Evolutionary conservation across 768 basidiomycete genomes (phyloP).

Genomic region (Podaxis pistillaris): DNA sequence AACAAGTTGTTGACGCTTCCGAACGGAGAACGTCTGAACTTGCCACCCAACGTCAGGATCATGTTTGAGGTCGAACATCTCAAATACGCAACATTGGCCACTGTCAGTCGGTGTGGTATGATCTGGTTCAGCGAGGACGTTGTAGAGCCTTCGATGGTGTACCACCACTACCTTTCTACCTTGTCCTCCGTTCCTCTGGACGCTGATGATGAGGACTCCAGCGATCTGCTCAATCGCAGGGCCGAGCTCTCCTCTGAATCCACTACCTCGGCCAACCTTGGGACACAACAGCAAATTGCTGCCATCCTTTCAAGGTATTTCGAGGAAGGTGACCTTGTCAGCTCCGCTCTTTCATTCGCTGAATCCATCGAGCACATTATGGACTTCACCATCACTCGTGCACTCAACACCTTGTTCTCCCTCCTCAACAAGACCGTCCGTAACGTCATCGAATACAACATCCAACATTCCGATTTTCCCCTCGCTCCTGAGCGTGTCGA

Average conservation of each 20-base stretch:
- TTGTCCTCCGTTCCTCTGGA: constrained; percentile 76
- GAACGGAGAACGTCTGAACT: constrained; percentile 95
- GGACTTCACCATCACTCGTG: constrained; percentile 93
- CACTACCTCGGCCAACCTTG: constrained; percentile 58
- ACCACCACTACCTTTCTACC: constrained; percentile 80
- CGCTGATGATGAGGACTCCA: constrained; percentile 81
- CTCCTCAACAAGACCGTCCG: constrained; percentile 94
- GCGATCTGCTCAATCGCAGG: constrained; percentile 63
- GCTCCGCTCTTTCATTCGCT: constrained; percentile 74
- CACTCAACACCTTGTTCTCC: constrained; percentile 94
- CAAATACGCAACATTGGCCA: constrained; percentile 94
- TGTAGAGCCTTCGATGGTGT: constrained; percentile 89
- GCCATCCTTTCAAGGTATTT: constrained; percentile 81
- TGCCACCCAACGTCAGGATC: constrained; percentile 95
- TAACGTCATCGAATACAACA: constrained; percentile 92
- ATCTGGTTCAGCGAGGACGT: constrained; percentile 99
- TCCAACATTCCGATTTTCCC: constrained; percentile 94
- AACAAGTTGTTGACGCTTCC: constrained; percentile 97
- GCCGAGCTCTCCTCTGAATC: constrained; percentile 49
- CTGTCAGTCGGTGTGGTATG: constrained; percentile 99
- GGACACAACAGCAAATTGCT: constrained; percentile 75
- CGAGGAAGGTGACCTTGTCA: constrained; percentile 76
- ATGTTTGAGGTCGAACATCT: constrained; percentile 99
- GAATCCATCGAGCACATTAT: constrained; percentile 95
- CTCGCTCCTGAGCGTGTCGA: constrained; percentile 81